Evolutionary conservation across 169 alveolate genomes (phyloP).

Genomic region (Eimeria acervulina): DNA sequence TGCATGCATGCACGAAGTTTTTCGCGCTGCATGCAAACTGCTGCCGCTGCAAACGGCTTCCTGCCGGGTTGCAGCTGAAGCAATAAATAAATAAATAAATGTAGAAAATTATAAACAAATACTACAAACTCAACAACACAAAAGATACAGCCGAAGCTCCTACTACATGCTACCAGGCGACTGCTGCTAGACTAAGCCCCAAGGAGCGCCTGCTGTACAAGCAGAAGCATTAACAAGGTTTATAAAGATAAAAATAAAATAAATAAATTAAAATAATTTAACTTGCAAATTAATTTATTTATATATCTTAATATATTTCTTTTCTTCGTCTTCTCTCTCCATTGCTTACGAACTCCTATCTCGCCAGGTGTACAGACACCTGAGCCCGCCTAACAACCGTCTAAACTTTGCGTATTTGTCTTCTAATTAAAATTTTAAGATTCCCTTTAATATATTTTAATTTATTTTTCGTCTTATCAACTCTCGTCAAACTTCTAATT

Average conservation of each 20-base stretch:
- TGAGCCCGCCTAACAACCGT: too few species aligned
- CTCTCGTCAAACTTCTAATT: too few species aligned
- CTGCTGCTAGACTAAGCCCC: too few species aligned
- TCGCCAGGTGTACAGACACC: too few species aligned
- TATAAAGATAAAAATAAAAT: neutral
- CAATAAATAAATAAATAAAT: too few species aligned
- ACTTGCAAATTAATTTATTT: neutral
- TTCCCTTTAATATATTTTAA: too few species aligned
- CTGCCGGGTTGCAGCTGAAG: neutral
- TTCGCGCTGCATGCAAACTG: neutral
- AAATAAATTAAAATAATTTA: neutral
- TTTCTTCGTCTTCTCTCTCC: neutral
- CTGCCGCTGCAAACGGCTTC: neutral
- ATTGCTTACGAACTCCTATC: too few species aligned
- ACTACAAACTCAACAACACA: neutral
- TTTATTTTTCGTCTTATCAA: too few species aligned
- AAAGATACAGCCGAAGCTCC: neutral
- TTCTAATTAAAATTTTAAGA: neutral
- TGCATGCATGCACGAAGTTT: neutral
- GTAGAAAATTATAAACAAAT: too few species aligned
- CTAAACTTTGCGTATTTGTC: too few species aligned
- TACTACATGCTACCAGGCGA: too few species aligned
- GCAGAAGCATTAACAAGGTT: neutral
- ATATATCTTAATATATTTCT: neutral
- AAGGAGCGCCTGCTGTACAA: neutral